These are phyloP conservation scores for Anacardium occidentale DNA, from an alignment of 345 rosid genomes.

Conservation along the genomic window DNA sequence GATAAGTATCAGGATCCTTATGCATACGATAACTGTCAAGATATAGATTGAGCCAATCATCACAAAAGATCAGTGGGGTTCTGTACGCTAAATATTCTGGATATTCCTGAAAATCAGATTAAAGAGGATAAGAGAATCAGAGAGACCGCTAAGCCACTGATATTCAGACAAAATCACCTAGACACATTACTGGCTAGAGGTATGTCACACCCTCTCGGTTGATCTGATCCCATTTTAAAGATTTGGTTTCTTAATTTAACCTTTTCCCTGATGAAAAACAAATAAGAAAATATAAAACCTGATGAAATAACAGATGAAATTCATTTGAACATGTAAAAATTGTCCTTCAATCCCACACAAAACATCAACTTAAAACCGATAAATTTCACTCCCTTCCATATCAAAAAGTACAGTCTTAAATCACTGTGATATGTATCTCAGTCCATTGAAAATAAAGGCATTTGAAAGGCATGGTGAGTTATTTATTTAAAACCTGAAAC, in stretches of 20 bases:
- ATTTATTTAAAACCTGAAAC: background rate
- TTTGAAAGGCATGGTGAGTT: background rate
- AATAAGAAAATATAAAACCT: background rate
- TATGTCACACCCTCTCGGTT: background rate
- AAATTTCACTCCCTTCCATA: background rate
- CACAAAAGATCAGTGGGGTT: slow-evolving; percentile 60
- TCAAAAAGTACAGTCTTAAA: background rate
- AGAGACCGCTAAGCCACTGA: slow-evolving; percentile 10
- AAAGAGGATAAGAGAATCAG: slow-evolving; percentile 24
- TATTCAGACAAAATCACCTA: slow-evolving; percentile 12
- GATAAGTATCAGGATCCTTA: slow-evolving; percentile 41
- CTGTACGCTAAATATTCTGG: slow-evolving; percentile 70
- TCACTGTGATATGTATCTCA: background rate
- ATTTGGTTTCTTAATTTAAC: background rate
- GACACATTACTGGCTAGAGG: background rate
- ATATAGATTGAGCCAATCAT: slow-evolving; percentile 93
- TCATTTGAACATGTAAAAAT: background rate
- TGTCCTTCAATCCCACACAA: background rate
- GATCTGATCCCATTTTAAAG: background rate
- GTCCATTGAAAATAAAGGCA: background rate
- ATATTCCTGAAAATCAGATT: slow-evolving; percentile 67
- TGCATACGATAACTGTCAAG: slow-evolving; percentile 74
- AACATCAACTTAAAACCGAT: background rate
- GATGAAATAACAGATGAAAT: background rate
- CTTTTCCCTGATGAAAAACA: background rate